A percentile compares a stretch with the other conserved stretches of the same genome.
phyloP scores from a whole-genome alignment of 352 stramenopile species.

The Phytophthora pisi region DNA sequence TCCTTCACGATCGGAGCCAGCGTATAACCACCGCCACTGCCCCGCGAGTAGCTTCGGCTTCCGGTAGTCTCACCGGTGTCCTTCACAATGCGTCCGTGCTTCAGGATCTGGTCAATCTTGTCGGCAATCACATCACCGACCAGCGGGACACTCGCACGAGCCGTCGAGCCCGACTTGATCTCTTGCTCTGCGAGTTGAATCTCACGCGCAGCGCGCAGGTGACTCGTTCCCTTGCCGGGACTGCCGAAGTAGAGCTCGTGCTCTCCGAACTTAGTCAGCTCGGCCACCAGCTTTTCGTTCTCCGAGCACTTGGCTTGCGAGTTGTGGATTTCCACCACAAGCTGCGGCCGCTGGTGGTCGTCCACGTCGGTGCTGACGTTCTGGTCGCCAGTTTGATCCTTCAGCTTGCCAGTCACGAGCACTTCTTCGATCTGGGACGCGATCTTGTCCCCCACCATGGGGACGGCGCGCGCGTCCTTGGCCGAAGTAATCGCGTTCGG shows the following conservation, averaged over 20 bases:
- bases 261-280: constrained; percentile 69
- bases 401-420: constrained; percentile 53
- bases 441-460: constrained; percentile 65
- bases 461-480: constrained; percentile 45
- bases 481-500: constrained; percentile 53
- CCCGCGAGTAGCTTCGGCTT: constrained; percentile 28
- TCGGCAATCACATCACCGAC: constrained; percentile 75
- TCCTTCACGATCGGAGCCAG: constrained; percentile 74
- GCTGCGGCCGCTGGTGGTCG: constrained; percentile 39
- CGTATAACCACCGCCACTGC: constrained; percentile 48
- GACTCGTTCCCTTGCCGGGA: constrained; percentile 69
- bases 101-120: constrained; percentile 82
- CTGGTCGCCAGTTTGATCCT: constrained; percentile 46
- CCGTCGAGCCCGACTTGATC: constrained; percentile 57
- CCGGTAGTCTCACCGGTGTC: constrained; percentile 33
- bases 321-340: constrained; percentile 59
- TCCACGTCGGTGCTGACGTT: constrained; percentile 59
- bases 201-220: constrained; percentile 66
- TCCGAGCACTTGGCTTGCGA: constrained; percentile 50
- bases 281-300: constrained; percentile 73
- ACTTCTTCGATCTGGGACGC: constrained; percentile 67
- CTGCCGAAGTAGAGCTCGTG: constrained; percentile 76
- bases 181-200: constrained; percentile 58
- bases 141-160: constrained; percentile 49
- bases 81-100: constrained; percentile 66